Base-by-base conservation (phyloP, 1,284 basidiomycete species). In the Sutorius eximius region DNA sequence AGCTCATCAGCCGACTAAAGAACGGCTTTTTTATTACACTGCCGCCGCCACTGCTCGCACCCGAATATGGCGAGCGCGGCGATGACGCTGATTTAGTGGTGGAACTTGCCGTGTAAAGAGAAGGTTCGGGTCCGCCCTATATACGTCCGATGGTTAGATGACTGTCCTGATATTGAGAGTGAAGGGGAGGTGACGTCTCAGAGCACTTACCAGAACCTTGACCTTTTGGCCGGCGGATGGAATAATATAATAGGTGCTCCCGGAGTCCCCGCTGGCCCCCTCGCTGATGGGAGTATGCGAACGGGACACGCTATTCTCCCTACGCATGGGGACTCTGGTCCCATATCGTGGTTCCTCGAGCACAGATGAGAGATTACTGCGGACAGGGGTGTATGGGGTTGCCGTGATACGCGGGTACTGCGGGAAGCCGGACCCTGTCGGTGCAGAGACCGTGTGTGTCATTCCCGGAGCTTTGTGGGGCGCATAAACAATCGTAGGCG, bases 171-270 rank as follows among this genome's bases (percentile, higher is more conserved):
- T 37, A 52, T 47, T 50, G 53, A 57, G 40, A 45, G 52, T 30
- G 27, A n/a, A 42, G 10, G 36, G 20, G 30, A 18, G 3, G 42
- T 30, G 34, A 43, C 49, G 42, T 49, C 46, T 46, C 24, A 24
- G 37, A 13, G 24, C 16, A 82, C 86, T 76, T 70, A 88, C 87
- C 63, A 89, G 76, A 59, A 87, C 78, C 64, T 83, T 84, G 53
- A 87, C 79, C 61, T 87, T 89, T 66, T 87, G 85, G 20, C 83
- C 83, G 11, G 80, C 78, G 13, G 78, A 76, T 6, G 85, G 84
- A 30, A 87, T 75, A 59, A 88, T 81, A 67, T 87, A 88, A 72
- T 88, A 89, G 7, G 86, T 88, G 65, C 84, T 82, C 18, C 79
- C 83, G 11, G 84, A 85, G 38, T 78, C 79, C 15, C 75, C 71